Base-by-base conservation (phyloP, 1,284 basidiomycete species). In the Puccinia brachypodii region DNA sequence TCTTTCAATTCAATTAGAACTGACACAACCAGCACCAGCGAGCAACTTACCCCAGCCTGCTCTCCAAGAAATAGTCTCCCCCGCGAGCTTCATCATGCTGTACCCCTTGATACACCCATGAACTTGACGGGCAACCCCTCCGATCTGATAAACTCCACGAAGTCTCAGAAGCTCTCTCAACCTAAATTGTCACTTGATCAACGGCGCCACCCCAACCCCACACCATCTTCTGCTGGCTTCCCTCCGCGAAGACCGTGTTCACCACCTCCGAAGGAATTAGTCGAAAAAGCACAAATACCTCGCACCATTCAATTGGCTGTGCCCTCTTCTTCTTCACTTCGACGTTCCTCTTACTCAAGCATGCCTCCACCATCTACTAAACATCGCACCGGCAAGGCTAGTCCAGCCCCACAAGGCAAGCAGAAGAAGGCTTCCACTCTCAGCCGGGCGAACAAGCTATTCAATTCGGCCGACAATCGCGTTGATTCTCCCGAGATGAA, bases 331-430 rank as follows among this genome's bases (percentile, higher is more conserved):
- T 40, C 40, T 56, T 31, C 69, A 14, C 36, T 64, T 33, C 53
- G 58, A 38, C 69, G 79, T 38, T 50, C 71, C 33, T 81, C 79
- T 53, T 74, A 81, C 73, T 74, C 79, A 3, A 81, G 79, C 44
- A 81, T 81, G 79, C 79, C 79, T 2, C 79, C 79, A 44, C 79
- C 79, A 60, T 81, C 79, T 28, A 40, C 69, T 16, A 72, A 53
- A 72, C 58, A 38, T 22, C 73, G 53, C 25, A 7, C 53, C 19
- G n/a, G 40, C 31, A 72, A 72, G 69, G 25, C 47, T 33, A 72
- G 69, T 22, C 50, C 56, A 9, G 69, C 38, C 31, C 36, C 13
- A n/a, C 22, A 53, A 16, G 77, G 50, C 19, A 64, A 25, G 25
- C 62, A 53, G 22, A 68, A 53, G 28, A 81, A 74, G 38, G 58